Evolutionary conservation across 495 filamentous ascomycete genomes (phyloP), one percentile per base, ranked within the genome.

Genomic region (Annulohypoxylon stygium): DNA sequence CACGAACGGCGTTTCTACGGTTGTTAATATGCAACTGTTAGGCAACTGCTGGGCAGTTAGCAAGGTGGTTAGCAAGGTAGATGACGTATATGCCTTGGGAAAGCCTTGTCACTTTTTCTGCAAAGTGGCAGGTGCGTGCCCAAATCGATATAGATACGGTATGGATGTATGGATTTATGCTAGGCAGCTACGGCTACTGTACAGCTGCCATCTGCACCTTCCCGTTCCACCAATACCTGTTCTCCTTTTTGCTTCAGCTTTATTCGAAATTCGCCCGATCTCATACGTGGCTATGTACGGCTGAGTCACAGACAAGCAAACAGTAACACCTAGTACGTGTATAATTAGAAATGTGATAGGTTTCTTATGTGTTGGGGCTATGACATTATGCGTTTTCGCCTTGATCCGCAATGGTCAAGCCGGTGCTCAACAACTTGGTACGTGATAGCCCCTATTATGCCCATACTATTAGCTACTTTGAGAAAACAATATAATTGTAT

Each of bases 141-240:
- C 20, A 23, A 50, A 50, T 20, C 47, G 47, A n/a, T 33, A 57
- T 57, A 9, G n/a, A 34, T n/a, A 36, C 48, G 48, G 8, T 33
- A 57, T 57, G 8, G n/a, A 34, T n/a, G n/a, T 57, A 57, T 57
- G 8, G n/a, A 34, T n/a, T 16, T 57, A 16, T 57, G 9, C 34
- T 39, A 58, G 54, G 33, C 54, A 39, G 18, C 54, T 58, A 26
- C 54, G 55, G 16, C 45, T 65, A 41, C 51, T 61, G 43, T 51
- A 9, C 45, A 50, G 30, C 51, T 73, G 70, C 70, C 53, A 50
- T 20, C 51, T 73, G 70, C 70, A 65, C 30, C 34, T 65, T 65
- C 65, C 65, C 65, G 65, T 53, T 61, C 65, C 61, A 69, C 65
- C 65, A 30, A 43, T 47, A 57, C 3, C n/a, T 54, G 34, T n/a